Base-by-base conservation (phyloP, 257 asterid genomes). In the Solanum megistacrolobum region DNA sequence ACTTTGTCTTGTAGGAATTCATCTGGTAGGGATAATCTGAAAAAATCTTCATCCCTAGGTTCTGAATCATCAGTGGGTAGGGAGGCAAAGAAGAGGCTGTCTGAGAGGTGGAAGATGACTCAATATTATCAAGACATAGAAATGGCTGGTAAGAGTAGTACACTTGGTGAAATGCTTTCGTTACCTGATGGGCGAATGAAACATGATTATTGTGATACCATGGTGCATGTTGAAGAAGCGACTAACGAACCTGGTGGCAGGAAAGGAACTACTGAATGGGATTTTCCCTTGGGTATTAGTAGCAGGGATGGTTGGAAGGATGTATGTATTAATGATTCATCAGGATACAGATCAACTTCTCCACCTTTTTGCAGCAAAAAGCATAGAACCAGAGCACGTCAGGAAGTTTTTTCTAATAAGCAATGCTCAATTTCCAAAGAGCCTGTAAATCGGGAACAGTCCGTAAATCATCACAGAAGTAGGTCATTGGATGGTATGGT, bases 61-160 rank as follows among this genome's bases (percentile, higher is more conserved):
- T 88, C 79, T n/a, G 93, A 92, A 87, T 94, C 98, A 82, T 89
- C 95, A 81, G 92, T 92, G 85, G 93, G 89, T 87, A 96, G 74
- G 91, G 98, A 96, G 90, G 98, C 97, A 9, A 97, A 91, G 89
- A 94, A 92, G 91, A 92, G 96, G 87, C 89, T 96, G 32, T 95
- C 99, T 20, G 98, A 96, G 91, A 93, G 98, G 92, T 96, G 99
- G 99, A 95, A 91, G 90, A 92, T 89, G 94, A 86, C 94, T 89
- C 98, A 87, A 79, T 92, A 88, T 82, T 89, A 91, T 88, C 97
- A 90, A 85, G 94, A 91, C 89, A 39, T 92, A 88, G 97, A 94
- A 92, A 72, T 93, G 89, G 86, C 88, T 89, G 89, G 88, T 82
- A 93, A 90, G 92, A 92, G 94, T 52, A 92, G 91, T 87, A 96